These are phyloP conservation scores for Puccinia horiana DNA, from an alignment of 1,284 basidiomycete genomes.

Conservation along the genomic window DNA sequence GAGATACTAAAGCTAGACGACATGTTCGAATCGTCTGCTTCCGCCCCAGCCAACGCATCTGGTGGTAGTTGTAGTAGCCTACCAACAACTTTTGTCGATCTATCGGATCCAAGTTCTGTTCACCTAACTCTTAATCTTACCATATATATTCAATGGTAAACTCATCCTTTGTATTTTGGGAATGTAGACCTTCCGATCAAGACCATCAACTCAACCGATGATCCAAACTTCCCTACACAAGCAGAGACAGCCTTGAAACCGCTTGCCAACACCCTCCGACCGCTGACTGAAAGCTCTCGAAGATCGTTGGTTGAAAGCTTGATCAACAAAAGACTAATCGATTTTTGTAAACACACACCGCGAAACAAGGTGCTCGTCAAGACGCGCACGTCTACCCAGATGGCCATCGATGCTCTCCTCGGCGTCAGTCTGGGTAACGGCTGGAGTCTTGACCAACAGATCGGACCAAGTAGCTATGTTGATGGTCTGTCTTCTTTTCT, in stretches of 20 bases:
- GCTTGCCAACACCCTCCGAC: slow-evolving; percentile 9
- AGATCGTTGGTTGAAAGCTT: background rate
- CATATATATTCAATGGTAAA: background rate
- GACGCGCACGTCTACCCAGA: slow-evolving; percentile 4
- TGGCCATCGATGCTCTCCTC: slow-evolving; percentile 41
- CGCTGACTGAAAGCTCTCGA: slow-evolving; percentile 33
- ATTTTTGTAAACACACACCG: slow-evolving; percentile 21
- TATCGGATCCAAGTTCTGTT: slow-evolving; percentile 41
- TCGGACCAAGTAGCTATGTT: slow-evolving; percentile 16
- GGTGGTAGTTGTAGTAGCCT: background rate
- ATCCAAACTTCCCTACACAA: no score
- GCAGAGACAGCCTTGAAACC: background rate
- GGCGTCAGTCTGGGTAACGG: slow-evolving; percentile 30
- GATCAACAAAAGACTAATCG: background rate
- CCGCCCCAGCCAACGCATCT: background rate
- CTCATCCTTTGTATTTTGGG: background rate
- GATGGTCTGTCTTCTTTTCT: slow-evolving; percentile 29
- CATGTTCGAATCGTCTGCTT: slow-evolving; percentile 1
- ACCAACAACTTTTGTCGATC: slow-evolving; percentile 17
- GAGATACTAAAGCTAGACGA: slow-evolving; percentile 17
- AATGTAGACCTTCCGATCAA: slow-evolving; percentile 33
- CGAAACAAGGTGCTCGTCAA: slow-evolving; percentile 29
- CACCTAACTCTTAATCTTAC: background rate
- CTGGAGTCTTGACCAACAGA: slow-evolving; percentile 29
- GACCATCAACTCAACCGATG: background rate